Conservation (phyloP, 768 basidiomycete species). For the Boletus sp. region DNA sequence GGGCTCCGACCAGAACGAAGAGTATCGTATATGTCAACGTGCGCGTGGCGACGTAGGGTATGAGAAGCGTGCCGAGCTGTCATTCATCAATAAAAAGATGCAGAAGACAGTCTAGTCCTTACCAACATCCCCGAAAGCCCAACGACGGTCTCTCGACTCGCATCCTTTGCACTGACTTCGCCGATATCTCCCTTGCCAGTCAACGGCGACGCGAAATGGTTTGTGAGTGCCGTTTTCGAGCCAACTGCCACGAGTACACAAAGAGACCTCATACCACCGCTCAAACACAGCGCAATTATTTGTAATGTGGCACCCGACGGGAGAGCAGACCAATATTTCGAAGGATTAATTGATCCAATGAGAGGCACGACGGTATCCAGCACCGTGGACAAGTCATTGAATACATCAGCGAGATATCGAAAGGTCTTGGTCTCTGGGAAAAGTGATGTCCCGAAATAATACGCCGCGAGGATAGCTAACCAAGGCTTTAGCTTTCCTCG, state of each 20-base stretch:
- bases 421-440: constrained; percentile 71
- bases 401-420: constrained; percentile 61
- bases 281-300: constrained; percentile 50
- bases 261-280: constrained; percentile 54
- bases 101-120: constrained; percentile 14
- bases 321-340: constrained; percentile 34
- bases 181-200: constrained; percentile 58
- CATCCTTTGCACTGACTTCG: constrained; percentile 69
- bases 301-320: constrained; percentile 36
- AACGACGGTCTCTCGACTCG: constrained; percentile 68
- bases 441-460: constrained; percentile 59
- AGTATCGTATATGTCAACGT: constrained; percentile 49
- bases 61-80: constrained; percentile 58
- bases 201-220: constrained; percentile 59
- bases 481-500: not conserved
- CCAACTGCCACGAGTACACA: constrained; percentile 66
- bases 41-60: constrained; percentile 50
- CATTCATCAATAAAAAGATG: not conserved
- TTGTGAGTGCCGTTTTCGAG: constrained; percentile 64
- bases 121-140: constrained; percentile 68
- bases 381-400: constrained; percentile 59
- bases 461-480: constrained; percentile 60
- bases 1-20: constrained; percentile 47
- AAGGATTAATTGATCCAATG: constrained; percentile 34
- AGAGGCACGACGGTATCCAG: constrained; percentile 60